phyloP scores from a whole-genome alignment of 441 rosid genomes.

The Pelargonium fulgidum region DNA sequence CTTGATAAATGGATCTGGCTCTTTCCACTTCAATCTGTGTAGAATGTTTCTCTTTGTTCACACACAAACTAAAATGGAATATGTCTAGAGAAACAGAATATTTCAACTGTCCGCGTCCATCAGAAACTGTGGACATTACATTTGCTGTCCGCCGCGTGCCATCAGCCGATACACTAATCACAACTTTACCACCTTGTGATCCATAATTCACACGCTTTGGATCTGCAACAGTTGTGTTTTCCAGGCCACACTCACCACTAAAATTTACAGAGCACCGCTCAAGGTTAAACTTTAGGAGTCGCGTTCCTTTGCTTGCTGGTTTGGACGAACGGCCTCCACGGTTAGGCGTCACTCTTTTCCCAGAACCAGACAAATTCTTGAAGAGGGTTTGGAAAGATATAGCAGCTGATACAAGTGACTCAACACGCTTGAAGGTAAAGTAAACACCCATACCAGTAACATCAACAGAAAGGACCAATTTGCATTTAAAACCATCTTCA shows the following conservation, averaged over 20 bases:
- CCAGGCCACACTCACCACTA: conserved; percentile 65
- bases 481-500: conserved; percentile 54
- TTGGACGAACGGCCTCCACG: conserved; percentile 48
- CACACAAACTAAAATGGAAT: conserved; percentile 57
- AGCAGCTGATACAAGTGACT: conserved; percentile 67
- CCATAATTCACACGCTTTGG: conserved; percentile 99
- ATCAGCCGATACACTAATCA: conserved; percentile 60
- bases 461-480: conserved; percentile 75
- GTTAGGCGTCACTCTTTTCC: conserved; percentile 45
- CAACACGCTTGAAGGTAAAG: conserved; percentile 68
- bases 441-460: conserved; percentile 83
- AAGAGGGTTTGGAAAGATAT: conserved; percentile 68
- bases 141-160: conserved; percentile 78
- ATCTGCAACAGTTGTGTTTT: conserved; percentile 61
- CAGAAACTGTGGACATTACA: conserved; percentile 49
- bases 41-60: conserved; percentile 88
- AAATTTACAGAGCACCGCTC: conserved; percentile 77
- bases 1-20: conserved; percentile 79
- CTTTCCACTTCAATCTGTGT: conserved; percentile 90
- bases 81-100: conserved; percentile 79
- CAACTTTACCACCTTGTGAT: conserved; percentile 89
- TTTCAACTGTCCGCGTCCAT: conserved; percentile 55
- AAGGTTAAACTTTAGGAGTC: conserved; percentile 66
- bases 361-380: conserved; percentile 54
- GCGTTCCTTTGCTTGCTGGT: conserved; percentile 79